Conservation (phyloP, 176 grass and related monocot genomes). For the Paspalum vaginatum region DNA sequence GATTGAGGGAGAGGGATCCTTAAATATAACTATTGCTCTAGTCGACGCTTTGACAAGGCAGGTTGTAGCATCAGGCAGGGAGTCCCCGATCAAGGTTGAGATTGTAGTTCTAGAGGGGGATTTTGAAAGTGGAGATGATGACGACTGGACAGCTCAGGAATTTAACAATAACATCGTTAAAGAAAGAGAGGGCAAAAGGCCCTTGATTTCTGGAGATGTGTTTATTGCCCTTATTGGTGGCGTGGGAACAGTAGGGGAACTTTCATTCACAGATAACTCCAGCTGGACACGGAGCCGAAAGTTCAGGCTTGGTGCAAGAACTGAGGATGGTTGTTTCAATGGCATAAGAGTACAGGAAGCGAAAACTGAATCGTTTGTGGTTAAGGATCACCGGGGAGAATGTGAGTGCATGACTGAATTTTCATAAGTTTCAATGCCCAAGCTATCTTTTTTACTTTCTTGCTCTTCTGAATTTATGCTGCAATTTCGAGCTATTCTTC, state of each 20-base stretch:
- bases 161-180: slow-evolving; percentile 88
- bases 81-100: slow-evolving; percentile 69
- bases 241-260: slow-evolving; percentile 62
- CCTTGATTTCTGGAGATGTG: slow-evolving; percentile 79
- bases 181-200: slow-evolving; percentile 86
- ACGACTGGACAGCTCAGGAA: slow-evolving; percentile 73
- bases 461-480: slow-evolving; percentile 18
- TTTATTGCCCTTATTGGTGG: slow-evolving; percentile 63
- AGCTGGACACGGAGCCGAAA: slow-evolving; percentile 94
- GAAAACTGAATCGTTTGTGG: slow-evolving; percentile 79
- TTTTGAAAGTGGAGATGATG: slow-evolving; percentile 72
- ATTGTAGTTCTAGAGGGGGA: slow-evolving; percentile 94
- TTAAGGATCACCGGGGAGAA: slow-evolving; percentile 98
- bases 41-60: slow-evolving; percentile 58
- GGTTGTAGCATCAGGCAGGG: slow-evolving; percentile 50
- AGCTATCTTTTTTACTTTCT: slow-evolving; percentile 18
- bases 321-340: slow-evolving; percentile 71
- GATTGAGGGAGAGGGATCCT: slow-evolving; percentile 81
- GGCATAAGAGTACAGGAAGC: slow-evolving; percentile 82
- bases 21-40: slow-evolving; percentile 59
- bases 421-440: slow-evolving; percentile 22
- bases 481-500: background rate
- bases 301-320: slow-evolving; percentile 89
- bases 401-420: slow-evolving; percentile 61
- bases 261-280: slow-evolving; percentile 95